Evolutionary conservation across 345 rosid species (phyloP).

Genomic region (rapeseed (Brassica napus)): DNA sequence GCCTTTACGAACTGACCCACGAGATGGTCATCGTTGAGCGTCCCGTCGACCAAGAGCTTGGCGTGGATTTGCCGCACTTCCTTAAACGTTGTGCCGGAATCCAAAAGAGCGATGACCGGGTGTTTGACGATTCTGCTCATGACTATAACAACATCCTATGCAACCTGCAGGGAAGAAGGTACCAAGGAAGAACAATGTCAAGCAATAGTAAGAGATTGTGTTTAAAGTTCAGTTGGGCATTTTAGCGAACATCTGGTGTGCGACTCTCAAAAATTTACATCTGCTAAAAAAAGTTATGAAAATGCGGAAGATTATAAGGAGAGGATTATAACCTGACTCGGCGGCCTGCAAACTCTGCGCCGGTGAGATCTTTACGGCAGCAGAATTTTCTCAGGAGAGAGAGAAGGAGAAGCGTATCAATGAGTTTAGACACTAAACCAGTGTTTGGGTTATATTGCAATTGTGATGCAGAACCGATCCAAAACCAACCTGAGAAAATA

Average conservation of each 20-base stretch:
- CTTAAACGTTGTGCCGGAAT: conserved; percentile 32
- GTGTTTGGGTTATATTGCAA: neutral
- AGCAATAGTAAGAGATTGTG: neutral
- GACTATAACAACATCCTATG: conserved; percentile 23
- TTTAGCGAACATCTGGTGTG: conserved; percentile 24
- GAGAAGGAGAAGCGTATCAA: neutral
- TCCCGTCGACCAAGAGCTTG: conserved; percentile 49
- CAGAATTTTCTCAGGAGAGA: neutral
- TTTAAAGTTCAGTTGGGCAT: conserved; percentile 2
- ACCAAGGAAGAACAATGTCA: neutral
- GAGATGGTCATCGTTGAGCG: conserved; percentile 45
- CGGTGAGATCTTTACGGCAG: neutral
- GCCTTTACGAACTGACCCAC: conserved; percentile 57
- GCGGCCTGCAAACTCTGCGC: neutral
- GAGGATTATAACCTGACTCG: neutral
- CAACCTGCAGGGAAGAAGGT: conserved; percentile 5
- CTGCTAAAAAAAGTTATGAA: neutral
- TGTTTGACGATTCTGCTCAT: conserved; percentile 37
- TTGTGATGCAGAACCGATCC: neutral
- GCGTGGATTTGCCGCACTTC: conserved; percentile 60
- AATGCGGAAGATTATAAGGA: neutral
- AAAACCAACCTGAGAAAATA: neutral
- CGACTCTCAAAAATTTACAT: neutral
- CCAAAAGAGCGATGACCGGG: conserved; percentile 33
- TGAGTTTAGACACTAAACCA: neutral